A percentile compares a stretch with the other conserved stretches of the same genome.
Conservation (phyloP, 495 filamentous ascomycete species). For the Lindgomyces ingoldianus region DNA sequence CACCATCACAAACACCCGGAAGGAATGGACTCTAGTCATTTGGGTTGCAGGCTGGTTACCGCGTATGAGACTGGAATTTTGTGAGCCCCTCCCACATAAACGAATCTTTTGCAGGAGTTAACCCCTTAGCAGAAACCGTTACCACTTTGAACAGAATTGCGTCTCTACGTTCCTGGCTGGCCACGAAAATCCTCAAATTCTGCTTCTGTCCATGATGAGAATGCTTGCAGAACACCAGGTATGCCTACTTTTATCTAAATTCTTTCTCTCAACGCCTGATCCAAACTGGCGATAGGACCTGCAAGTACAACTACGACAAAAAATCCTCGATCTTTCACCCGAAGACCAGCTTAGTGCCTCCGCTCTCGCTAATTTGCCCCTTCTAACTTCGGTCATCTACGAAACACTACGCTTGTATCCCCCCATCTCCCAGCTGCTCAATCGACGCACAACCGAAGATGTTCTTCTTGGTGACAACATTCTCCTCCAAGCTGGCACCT, state of each 20-base stretch:
- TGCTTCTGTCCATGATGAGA: conserved; percentile 42
- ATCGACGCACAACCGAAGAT: conserved; percentile 33
- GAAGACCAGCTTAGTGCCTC: neutral
- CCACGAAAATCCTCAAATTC: conserved; percentile 48
- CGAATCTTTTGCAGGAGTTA: no score
- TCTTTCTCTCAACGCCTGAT: no score
- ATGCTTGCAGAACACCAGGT: conserved; percentile 42
- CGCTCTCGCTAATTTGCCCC: conserved; percentile 35
- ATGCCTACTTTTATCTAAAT: no score
- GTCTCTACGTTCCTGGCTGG: conserved; percentile 45
- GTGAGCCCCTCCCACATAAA: no score
- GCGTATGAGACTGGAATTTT: neutral
- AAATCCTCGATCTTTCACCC: conserved; percentile 28
- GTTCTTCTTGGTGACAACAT: conserved; percentile 39
- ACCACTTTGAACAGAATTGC: conserved; percentile 45
- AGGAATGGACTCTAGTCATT: no score
- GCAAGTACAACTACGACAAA: conserved; percentile 41
- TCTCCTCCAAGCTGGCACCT: conserved; percentile 42
- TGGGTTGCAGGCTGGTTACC: no score
- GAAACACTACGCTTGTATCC: conserved; percentile 50
- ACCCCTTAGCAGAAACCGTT: no score
- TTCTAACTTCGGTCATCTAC: conserved; percentile 46
- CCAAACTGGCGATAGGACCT: no score
- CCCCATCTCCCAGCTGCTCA: conserved; percentile 47
- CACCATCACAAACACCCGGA: no score